phyloP scores from a whole-genome alignment of 2,329 filamentous ascomycete genomes.

The Metarhizium anisopliae region DNA sequence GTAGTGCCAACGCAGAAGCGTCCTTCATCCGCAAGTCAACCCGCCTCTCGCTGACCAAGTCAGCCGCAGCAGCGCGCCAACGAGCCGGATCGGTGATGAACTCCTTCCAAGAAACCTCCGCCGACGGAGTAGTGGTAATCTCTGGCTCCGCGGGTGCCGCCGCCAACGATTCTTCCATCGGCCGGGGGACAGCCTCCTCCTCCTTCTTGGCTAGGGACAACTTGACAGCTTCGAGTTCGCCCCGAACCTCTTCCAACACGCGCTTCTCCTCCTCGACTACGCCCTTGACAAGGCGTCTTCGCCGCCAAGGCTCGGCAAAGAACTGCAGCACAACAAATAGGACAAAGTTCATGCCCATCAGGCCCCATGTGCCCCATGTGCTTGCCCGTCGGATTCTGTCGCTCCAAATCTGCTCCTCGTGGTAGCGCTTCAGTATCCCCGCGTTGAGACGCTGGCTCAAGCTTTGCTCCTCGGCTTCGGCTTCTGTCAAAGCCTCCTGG shows the following conservation, averaged over 20 bases:
- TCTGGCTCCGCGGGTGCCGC: conserved; percentile 5
- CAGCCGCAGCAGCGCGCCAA: conserved; percentile 41
- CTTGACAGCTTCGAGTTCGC: conserved; percentile 29
- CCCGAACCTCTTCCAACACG: conserved; percentile 38
- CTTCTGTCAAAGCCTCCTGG: conserved; percentile 60
- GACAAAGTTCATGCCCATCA: conserved; percentile 95
- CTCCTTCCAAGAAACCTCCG: conserved; percentile 30
- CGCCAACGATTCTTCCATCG: not conserved
- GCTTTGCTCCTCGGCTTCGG: conserved; percentile 74
- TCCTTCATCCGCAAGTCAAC: conserved; percentile 60
- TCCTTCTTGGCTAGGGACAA: conserved; percentile 18
- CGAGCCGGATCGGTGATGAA: conserved; percentile 29
- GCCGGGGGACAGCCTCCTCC: conserved; percentile 10
- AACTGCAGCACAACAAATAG: conserved; percentile 81
- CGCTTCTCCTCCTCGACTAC: conserved; percentile 71
- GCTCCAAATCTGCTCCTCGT: conserved; percentile 99
- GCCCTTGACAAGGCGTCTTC: conserved; percentile 69
- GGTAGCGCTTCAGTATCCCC: conserved; percentile 82
- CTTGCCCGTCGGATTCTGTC: conserved; percentile 93
- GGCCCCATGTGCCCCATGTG: conserved; percentile 96
- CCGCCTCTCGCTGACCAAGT: conserved; percentile 57
- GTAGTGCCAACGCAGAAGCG: conserved; percentile 58
- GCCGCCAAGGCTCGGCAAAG: conserved; percentile 86
- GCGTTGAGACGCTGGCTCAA: conserved; percentile 67
- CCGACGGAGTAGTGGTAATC: not conserved